Conservation (phyloP, 169 alveolate species). For the Plasmodium chabaudi region DNA sequence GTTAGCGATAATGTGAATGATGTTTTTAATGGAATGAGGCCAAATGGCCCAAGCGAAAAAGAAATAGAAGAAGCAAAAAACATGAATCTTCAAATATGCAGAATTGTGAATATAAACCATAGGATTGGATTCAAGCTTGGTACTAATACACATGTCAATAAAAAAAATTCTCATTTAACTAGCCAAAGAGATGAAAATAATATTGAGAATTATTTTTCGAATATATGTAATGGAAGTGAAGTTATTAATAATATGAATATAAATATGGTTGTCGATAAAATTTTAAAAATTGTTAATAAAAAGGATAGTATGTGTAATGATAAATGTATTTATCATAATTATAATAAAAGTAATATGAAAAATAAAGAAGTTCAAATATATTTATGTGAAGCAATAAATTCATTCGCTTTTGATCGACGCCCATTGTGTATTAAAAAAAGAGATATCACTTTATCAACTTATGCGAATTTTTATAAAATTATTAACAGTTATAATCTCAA, state of each 20-base stretch:
- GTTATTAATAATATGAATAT: conserved; percentile 72
- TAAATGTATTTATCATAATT: conserved; percentile 28
- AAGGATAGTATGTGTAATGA: conserved; percentile 62
- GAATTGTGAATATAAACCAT: conserved; percentile 52
- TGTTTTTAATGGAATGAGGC: not conserved
- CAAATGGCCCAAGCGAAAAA: not conserved
- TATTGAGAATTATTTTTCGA: conserved; percentile 37
- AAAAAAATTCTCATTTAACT: not conserved
- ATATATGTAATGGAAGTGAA: conserved; percentile 54
- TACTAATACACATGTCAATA: not conserved
- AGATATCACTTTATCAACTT: conserved; percentile 41
- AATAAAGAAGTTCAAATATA: conserved; percentile 44
- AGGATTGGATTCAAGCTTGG: conserved; percentile 21
- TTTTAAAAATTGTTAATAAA: conserved; percentile 28
- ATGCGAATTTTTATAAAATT: conserved; percentile 58
- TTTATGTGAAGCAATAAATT: conserved; percentile 60
- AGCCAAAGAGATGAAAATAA: conserved; percentile 10
- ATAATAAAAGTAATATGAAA: conserved; percentile 25
- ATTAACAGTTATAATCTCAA: conserved; percentile 5
- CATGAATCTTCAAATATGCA: conserved; percentile 52
- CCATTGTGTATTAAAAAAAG: conserved; percentile 52
- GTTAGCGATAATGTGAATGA: not conserved
- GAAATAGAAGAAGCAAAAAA: not conserved
- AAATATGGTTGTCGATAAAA: conserved; percentile 54
- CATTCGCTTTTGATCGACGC: conserved; percentile 60